Evolutionary conservation across 1,284 basidiomycete species (phyloP), one percentile per base, ranked within the genome.

Genomic region (Naganishia sp.): DNA sequence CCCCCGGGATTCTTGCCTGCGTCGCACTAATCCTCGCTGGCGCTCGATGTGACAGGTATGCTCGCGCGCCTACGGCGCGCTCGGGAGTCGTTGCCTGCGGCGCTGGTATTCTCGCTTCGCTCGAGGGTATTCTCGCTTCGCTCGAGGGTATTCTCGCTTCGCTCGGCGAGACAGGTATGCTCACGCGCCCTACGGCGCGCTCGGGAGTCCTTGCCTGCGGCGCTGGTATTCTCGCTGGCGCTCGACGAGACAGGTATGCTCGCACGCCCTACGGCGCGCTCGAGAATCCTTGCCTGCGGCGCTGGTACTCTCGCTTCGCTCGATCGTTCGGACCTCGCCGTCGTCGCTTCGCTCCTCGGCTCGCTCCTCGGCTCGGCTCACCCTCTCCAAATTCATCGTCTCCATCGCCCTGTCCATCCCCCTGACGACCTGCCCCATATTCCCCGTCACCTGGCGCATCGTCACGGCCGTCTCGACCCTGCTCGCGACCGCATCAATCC

Each of bases 341-440:
- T 21, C 18, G 15, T 18, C 53, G 18, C 18, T 16, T 50, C 56
- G 55, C 65, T 36, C 36, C 21, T 21, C 21, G 21, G 21, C 21
- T 21, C 21, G 21, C 21, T 21, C 21, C 21, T 21, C 21, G 21
- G 21, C 21, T 21, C 21, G 21, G 21, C 21, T 75, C 75, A 94
- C 94, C 78, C 89, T 84, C 75, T 99, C 96, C 59, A 99, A 85
- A 81, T 99, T 98, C 96, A 99, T 99, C 80, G 85, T 91, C 76
- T 97, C 91, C 96, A 99, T 98, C 5, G 96, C 96, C 77, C 90
- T 92, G 79, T 99, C 96, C 94, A 99, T 98, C 23, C 94, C 94
- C 76, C 88, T 89, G 61, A 99, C 96, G 6, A 99, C 96, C 31
- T 88, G 88, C 10, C 92, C 89, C 95, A 99, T 97, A 78, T 88